Evolutionary conservation across 805 yeast genomes (phyloP), one percentile per base, ranked within the genome.

Genomic region (Tetrapisispora namnaoensis): DNA sequence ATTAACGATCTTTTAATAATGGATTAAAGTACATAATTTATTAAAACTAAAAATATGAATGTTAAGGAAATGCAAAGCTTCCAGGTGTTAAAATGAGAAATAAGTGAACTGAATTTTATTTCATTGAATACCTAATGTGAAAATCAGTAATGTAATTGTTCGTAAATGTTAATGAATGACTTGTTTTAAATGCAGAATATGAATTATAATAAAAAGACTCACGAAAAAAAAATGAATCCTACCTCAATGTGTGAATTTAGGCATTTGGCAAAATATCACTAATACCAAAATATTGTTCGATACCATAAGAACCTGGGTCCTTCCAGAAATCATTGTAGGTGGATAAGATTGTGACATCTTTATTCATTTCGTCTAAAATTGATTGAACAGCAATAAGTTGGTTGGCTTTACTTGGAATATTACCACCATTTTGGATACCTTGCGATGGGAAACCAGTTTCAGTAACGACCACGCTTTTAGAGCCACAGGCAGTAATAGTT

Each of bases 311-410:
- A 50, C 97, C 96, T 22, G 96, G 89, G 11, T 61, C 59, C 64
- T 90, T 90, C 97, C 97, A 90, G 67, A 68, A 73, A 66, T 90
- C 97, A 60, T 90, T 72, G 67, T 69, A 88, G n/a, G 89, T 80
- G 20, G 95, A 79, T 60, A 90, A 73, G 50, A 90, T 76, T 3
- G 90, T 83, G 45, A 79, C 78, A 43, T 82, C 79, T 35, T 77
- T 71, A 39, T 81, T 78, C 44, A 82, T 67, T 27, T 70, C 75
- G 22, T 76, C 70, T 48, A 89, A 67, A 46, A 90, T 82, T 17
- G 78, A 66, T 51, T 73, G 67, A 50, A 90, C 74, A 16, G 96
- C 96, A 48, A 73, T 70, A 48, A 67, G 61, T 71, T 89, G 96
- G 68, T 88, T 89, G 11, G 62, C 86, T 7, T 67, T 62, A 36